Evolutionary conservation across 192 early-diverging fungal genomes (phyloP), one percentile per base, ranked within the genome.

Genomic region (Podila verticillata): DNA sequence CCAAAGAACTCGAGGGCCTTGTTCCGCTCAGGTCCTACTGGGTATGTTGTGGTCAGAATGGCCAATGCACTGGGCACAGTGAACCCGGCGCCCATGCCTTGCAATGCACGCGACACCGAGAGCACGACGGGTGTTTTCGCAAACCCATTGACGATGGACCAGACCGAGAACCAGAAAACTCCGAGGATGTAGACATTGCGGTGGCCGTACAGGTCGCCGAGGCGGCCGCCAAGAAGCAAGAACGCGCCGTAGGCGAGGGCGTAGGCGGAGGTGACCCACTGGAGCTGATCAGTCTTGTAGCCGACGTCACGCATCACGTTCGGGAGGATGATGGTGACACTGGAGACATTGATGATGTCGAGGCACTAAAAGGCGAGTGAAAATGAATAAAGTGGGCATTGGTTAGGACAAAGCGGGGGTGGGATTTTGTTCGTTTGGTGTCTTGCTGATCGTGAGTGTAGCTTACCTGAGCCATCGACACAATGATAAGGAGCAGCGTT

Each of bases 201-300:
- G 34, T 74, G 65, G n/a, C 72, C 72, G 35, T 60, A 74, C 17
- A 74, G 54, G 48, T 74, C 72, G 22, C 72, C 72, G 15, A 74
- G 34, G 9, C 65, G 64, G 1, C 72, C 72, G 6, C 63, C 72
- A 19, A 65, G 26, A 7, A 74, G 39, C 5, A 74, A 39, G 65
- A 74, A 74, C 0, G 72, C 63, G 20, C 63, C 72, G 22, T 66
- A 74, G 30, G 72, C 64, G 31, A 72, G 58, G 3, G 77, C 72
- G 51, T 67, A 67, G 15, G 77, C 61, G n/a, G 77, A 72, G 3
- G 61, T 59, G 29, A 68, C 39, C 65, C 63, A 64, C 31, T 64
- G 63, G 47, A 64, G 63, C 28, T 64, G 63, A 22, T 64, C 63
- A 3, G 30, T 48, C n/a, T 26, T 48, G 19, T 44, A 64, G 6